Conservation (phyloP, 2,329 filamentous ascomycete species). For the Fusarium camptoceras region DNA sequence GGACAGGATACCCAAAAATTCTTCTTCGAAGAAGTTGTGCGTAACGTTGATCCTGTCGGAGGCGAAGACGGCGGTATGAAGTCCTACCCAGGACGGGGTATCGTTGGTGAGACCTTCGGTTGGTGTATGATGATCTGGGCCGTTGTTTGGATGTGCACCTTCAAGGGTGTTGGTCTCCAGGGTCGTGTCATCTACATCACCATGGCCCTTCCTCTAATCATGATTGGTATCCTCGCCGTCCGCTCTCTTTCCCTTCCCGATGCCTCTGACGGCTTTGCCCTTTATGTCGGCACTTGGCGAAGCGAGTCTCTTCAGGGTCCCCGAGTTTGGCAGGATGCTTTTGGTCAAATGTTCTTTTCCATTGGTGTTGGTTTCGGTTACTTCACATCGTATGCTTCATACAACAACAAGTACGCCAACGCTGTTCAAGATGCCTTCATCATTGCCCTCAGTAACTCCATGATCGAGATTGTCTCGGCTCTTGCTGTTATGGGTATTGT, state of each 20-base stretch:
- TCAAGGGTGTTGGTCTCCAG: conserved; percentile 65
- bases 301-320: conserved; percentile 54
- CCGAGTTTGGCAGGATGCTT: conserved; percentile 62
- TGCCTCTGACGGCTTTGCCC: conserved; percentile 60
- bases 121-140: conserved; percentile 69
- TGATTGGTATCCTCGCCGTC: conserved; percentile 64
- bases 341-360: conserved; percentile 58
- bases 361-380: conserved; percentile 66
- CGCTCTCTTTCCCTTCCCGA: conserved; percentile 63
- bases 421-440: conserved; percentile 64
- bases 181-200: conserved; percentile 68
- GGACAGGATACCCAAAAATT: conserved; percentile 19
- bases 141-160: conserved; percentile 67
- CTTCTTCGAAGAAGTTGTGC: conserved; percentile 52
- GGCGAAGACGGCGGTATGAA: conserved; percentile 1
- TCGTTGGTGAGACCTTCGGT: conserved; percentile 65
- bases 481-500: conserved; percentile 63
- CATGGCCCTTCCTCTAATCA: conserved; percentile 66
- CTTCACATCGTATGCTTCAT: conserved; percentile 67
- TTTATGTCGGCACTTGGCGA: conserved; percentile 56
- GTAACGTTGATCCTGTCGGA: conserved; percentile 10
- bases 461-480: conserved; percentile 61
- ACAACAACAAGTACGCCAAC: conserved; percentile 65
- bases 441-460: conserved; percentile 63
- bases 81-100: conserved; percentile 54